Conservation (phyloP, 805 yeast genomes). For the Komagataella pastoris region DNA sequence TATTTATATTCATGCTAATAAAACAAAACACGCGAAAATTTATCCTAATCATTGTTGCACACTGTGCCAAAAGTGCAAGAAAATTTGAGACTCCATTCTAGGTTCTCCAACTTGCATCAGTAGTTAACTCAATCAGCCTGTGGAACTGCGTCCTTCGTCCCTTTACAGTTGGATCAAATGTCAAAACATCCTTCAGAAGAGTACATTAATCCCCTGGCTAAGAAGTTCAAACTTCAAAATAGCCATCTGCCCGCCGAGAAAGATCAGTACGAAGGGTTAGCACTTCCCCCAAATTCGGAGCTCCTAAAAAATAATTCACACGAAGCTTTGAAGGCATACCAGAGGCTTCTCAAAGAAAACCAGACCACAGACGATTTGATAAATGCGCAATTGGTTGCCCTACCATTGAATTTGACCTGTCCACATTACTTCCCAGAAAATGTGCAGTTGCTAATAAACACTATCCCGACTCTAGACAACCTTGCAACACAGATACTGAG, state of each 20-base stretch:
- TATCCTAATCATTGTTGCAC: not conserved
- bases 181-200: slow-evolving; percentile 2
- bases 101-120: not conserved
- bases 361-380: slow-evolving; percentile 10
- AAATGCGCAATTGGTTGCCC: slow-evolving; percentile 42
- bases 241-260: not conserved
- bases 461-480: slow-evolving; percentile 70
- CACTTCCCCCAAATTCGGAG: slow-evolving; percentile 21
- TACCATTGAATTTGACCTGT: slow-evolving; percentile 45
- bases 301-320: slow-evolving; percentile 10
- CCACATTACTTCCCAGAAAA: slow-evolving; percentile 44
- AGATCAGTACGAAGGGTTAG: slow-evolving; percentile 12
- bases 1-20: not conserved
- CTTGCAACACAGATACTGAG: slow-evolving; percentile 71
- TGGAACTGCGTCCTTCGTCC: slow-evolving; percentile 1
- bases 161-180: slow-evolving; percentile 6
- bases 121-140: not conserved
- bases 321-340: slow-evolving; percentile 6
- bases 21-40: not conserved
- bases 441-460: slow-evolving; percentile 49
- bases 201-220: slow-evolving; percentile 2
- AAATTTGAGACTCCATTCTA: not conserved
- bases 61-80: not conserved
- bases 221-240: slow-evolving; percentile 3
- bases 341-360: slow-evolving; percentile 3